Percentiles rank a stretch among this genome's conserved stretches.
Evolutionary conservation across 2,329 filamentous ascomycete species (phyloP).

Genomic region (Trichoderma oligosporum): DNA sequence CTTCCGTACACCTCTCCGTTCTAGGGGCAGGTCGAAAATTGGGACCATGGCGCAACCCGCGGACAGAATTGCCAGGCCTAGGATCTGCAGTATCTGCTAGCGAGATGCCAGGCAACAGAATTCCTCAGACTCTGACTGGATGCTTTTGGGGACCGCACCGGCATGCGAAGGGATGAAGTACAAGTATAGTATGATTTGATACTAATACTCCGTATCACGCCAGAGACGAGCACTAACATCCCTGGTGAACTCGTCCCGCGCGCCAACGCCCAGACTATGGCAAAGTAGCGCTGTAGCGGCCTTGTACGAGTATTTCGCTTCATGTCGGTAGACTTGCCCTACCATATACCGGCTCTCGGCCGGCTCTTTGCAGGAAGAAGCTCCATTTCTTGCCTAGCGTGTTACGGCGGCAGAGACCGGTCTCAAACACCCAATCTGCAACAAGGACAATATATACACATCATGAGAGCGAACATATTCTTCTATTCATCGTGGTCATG

Average conservation of each 20-base stretch:
- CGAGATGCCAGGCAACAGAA: conserved; percentile 31
- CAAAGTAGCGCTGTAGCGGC: background rate
- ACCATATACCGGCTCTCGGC: background rate
- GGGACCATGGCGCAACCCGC: background rate
- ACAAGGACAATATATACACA: background rate
- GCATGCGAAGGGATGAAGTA: conserved; percentile 5
- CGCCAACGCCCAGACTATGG: background rate
- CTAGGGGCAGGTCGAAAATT: background rate
- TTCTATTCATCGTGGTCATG: background rate
- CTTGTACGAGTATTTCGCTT: too few species aligned
- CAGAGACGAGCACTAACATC: conserved; percentile 1
- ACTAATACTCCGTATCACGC: too few species aligned
- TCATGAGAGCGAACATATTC: background rate
- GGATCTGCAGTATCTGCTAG: conserved; percentile 2
- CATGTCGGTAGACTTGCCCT: too few species aligned
- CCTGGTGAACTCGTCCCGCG: conserved; percentile 14
- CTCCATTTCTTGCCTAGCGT: conserved; percentile 7
- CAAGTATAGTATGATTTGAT: too few species aligned
- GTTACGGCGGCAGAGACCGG: background rate
- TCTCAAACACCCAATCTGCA: background rate
- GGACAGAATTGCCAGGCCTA: conserved; percentile 5
- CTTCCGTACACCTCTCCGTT: background rate
- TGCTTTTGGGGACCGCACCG: conserved; percentile 15
- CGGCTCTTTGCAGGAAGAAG: background rate
- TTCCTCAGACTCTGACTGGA: conserved; percentile 29